Percentiles rank a stretch among this genome's conserved stretches.
Conservation (phyloP, 768 basidiomycete species). For the Strobilomyces confusus region DNA sequence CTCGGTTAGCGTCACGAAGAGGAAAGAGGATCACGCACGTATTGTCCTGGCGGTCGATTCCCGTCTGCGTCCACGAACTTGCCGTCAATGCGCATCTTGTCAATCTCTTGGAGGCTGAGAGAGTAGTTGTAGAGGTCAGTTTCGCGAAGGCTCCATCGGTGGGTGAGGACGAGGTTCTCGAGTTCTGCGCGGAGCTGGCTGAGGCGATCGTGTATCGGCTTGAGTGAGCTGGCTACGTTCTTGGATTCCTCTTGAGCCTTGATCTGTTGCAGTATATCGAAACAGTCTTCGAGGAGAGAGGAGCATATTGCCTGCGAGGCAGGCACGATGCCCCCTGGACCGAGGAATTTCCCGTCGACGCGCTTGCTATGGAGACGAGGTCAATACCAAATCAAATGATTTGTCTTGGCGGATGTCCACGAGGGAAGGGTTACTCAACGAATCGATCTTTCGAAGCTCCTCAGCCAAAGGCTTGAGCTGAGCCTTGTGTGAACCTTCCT, state of each 20-base stretch:
- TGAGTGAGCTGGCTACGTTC: constrained; percentile 79
- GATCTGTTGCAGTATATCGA: constrained; percentile 94
- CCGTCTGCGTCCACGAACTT: constrained; percentile 96
- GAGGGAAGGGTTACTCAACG: constrained; percentile 63
- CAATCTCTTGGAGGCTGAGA: constrained; percentile 89
- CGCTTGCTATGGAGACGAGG: constrained; percentile 56
- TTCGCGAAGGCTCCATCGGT: constrained; percentile 95
- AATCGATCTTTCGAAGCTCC: constrained; percentile 93
- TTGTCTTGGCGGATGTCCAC: constrained; percentile 20
- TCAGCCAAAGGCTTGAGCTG: constrained; percentile 89
- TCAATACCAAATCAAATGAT: background rate
- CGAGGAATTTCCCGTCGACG: constrained; percentile 94
- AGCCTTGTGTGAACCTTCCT: constrained; percentile 77
- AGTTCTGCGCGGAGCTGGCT: constrained; percentile 81
- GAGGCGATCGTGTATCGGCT: constrained; percentile 92
- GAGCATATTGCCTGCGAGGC: constrained; percentile 88
- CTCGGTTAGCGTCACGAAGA: background rate
- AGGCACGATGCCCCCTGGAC: constrained; percentile 85
- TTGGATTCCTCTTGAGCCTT: constrained; percentile 88
- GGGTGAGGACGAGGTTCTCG: constrained; percentile 89
- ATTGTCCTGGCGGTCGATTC: constrained; percentile 90
- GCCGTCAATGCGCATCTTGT: constrained; percentile 94
- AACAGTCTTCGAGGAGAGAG: constrained; percentile 93
- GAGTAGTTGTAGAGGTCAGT: constrained; percentile 94
- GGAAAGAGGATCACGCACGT: constrained; percentile 48